Conservation (phyloP, 208 protist species). For the Porcisia deanei region DNA sequence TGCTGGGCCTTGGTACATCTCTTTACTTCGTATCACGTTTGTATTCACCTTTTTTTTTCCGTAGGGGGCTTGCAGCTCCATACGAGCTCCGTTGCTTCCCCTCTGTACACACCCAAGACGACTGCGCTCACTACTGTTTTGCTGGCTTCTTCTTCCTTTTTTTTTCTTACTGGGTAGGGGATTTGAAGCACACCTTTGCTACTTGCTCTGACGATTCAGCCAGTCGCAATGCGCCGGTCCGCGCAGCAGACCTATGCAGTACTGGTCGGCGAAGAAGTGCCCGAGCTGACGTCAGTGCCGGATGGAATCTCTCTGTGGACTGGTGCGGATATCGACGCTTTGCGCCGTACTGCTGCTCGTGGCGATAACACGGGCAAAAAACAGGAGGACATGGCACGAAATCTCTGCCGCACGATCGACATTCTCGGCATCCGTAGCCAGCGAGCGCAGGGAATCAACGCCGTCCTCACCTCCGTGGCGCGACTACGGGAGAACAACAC, state of each 20-base stretch:
- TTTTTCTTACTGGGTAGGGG: background rate
- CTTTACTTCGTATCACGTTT: background rate
- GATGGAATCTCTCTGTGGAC: slow-evolving; percentile 72
- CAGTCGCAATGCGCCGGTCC: slow-evolving; percentile 9
- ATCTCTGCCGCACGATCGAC: slow-evolving; percentile 77
- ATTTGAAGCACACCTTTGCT: background rate
- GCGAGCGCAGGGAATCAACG: slow-evolving; percentile 55
- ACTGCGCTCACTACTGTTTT: background rate
- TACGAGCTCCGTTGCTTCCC: background rate
- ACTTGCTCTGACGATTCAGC: background rate
- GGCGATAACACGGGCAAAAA: slow-evolving; percentile 10
- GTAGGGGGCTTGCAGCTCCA: background rate
- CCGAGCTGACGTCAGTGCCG: slow-evolving; percentile 36
- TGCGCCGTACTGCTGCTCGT: slow-evolving; percentile 22
- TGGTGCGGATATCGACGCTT: slow-evolving; percentile 35
- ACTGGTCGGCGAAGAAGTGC: slow-evolving; percentile 23
- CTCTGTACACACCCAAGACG: too few species aligned
- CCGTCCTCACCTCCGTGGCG: slow-evolving; percentile 63
- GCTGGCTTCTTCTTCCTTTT: background rate
- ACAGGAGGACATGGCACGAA: slow-evolving; percentile 25
- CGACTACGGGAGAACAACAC: slow-evolving; percentile 56
- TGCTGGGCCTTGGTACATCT: background rate
- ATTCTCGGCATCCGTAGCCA: slow-evolving; percentile 67
- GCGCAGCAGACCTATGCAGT: background rate
- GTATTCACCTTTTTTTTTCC: background rate